A percentile compares a stretch with the other conserved stretches of the same genome.
phyloP scores from a whole-genome alignment of 345 rosid genomes.

The Ailanthus altissimus region DNA sequence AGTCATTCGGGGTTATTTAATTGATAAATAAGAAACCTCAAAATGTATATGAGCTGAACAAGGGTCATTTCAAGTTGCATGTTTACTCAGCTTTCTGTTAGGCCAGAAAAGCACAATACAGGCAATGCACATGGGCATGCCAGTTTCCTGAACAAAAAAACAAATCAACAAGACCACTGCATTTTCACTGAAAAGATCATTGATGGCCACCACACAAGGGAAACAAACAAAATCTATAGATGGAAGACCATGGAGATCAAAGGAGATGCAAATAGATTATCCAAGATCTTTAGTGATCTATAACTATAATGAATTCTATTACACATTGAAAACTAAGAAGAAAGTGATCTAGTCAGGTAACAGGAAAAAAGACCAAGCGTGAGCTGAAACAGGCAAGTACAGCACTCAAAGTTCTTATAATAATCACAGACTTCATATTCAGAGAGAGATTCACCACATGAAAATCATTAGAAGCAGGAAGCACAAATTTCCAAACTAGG shows the following conservation, averaged over 20 bases:
- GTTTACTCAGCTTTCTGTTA: not conserved
- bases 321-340: not conserved
- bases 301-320: not conserved
- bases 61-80: not conserved
- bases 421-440: constrained; percentile 10
- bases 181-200: not conserved
- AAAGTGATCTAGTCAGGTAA: not conserved
- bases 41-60: not conserved
- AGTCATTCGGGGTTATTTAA: not conserved
- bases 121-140: not conserved
- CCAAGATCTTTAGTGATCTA: not conserved
- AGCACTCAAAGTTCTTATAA: not conserved
- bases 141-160: not conserved
- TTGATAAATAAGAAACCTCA: not conserved
- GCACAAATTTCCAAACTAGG: constrained; percentile 1
- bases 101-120: not conserved
- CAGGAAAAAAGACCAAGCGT: not conserved
- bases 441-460: not conserved
- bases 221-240: constrained; percentile 7
- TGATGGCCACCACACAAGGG: not conserved
- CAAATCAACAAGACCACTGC: not conserved
- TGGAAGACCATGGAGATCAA: not conserved
- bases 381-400: constrained; percentile 1
- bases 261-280: constrained; percentile 6
- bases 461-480: constrained; percentile 1